Evolutionary conservation across 345 rosid genomes (phyloP).

Genomic region (Populus simonii): DNA sequence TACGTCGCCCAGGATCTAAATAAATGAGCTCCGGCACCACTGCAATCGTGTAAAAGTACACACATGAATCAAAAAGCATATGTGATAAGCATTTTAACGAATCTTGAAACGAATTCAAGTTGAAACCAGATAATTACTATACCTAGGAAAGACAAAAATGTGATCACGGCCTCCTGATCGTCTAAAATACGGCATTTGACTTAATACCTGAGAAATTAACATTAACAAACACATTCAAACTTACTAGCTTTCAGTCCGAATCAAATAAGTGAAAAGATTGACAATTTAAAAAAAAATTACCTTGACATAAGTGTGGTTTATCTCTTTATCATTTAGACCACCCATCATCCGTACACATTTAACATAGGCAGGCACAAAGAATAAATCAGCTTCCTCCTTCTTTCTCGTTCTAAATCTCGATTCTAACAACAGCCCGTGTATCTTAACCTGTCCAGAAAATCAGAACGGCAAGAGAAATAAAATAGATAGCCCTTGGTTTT

Average conservation of each 20-base stretch:
- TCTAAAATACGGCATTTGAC: constrained; percentile 93
- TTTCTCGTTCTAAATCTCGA: constrained; percentile 64
- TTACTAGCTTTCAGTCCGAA: neutral
- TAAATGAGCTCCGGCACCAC: constrained; percentile 71
- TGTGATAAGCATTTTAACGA: neutral
- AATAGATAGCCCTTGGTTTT: neutral
- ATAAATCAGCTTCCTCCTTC: constrained; percentile 85
- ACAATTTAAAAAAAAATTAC: constrained; percentile 20
- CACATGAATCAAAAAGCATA: neutral
- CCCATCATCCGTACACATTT: constrained; percentile 91
- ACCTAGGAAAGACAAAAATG: constrained; percentile 94
- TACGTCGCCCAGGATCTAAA: constrained; percentile 72
- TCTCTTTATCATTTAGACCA: constrained; percentile 91
- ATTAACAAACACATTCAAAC: neutral
- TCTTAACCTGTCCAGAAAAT: constrained; percentile 57
- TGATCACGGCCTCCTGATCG: constrained; percentile 95
- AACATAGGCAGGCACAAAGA: constrained; percentile 89
- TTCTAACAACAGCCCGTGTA: constrained; percentile 61
- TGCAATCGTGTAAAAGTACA: constrained; percentile 1
- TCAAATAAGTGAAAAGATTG: too few species aligned
- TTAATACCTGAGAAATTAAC: constrained; percentile 54
- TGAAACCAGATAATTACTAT: neutral
- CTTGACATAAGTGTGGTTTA: constrained; percentile 80
- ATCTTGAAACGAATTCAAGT: neutral
- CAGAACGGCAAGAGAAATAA: neutral